A percentile compares a stretch with the other conserved stretches of the same genome.
phyloP scores from a whole-genome alignment of 768 basidiomycete species.

The Mrakia frigida region DNA sequence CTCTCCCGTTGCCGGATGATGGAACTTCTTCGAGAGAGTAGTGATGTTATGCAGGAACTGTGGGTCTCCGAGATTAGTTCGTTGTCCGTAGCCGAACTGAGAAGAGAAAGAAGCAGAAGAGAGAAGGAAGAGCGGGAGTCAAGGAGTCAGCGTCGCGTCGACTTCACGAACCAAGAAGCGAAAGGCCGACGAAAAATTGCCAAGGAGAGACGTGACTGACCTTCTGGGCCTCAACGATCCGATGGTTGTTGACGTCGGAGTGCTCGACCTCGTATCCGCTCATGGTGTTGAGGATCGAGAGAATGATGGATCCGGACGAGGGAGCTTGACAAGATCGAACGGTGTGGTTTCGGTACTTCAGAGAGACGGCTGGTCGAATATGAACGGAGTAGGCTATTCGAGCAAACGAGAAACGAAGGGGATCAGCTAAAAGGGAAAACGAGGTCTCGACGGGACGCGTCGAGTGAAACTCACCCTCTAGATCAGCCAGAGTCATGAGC shows the following conservation, averaged over 20 bases:
- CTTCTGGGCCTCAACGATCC: slow-evolving; percentile 77
- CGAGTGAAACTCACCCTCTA: slow-evolving; percentile 33
- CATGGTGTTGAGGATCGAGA: slow-evolving; percentile 85
- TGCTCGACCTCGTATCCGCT: slow-evolving; percentile 56
- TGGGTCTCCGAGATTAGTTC: slow-evolving; percentile 46
- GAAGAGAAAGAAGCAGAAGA: no score
- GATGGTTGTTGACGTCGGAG: slow-evolving; percentile 65
- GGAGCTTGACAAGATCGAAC: slow-evolving; percentile 83
- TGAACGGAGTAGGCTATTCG: slow-evolving; percentile 63
- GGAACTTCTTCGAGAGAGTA: slow-evolving; percentile 41
- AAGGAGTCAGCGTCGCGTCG: slow-evolving; percentile 42
- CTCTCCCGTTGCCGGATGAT: slow-evolving; percentile 34
- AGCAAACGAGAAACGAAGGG: not conserved
- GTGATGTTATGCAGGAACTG: slow-evolving; percentile 48
- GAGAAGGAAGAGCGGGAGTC: not conserved
- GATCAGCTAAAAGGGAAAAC: not conserved
- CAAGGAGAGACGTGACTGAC: not conserved
- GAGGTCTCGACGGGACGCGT: not conserved
- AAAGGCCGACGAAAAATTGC: slow-evolving; percentile 26
- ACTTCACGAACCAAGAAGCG: not conserved
- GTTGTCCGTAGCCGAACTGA: slow-evolving; percentile 45
- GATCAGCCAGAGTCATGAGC: slow-evolving; percentile 68
- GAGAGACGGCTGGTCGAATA: slow-evolving; percentile 66
- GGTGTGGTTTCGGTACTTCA: slow-evolving; percentile 68
- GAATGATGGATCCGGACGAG: slow-evolving; percentile 70